These are phyloP conservation scores for Achaetomiella virescens DNA, from an alignment of 495 filamentous ascomycete species.

Conservation along the genomic window DNA sequence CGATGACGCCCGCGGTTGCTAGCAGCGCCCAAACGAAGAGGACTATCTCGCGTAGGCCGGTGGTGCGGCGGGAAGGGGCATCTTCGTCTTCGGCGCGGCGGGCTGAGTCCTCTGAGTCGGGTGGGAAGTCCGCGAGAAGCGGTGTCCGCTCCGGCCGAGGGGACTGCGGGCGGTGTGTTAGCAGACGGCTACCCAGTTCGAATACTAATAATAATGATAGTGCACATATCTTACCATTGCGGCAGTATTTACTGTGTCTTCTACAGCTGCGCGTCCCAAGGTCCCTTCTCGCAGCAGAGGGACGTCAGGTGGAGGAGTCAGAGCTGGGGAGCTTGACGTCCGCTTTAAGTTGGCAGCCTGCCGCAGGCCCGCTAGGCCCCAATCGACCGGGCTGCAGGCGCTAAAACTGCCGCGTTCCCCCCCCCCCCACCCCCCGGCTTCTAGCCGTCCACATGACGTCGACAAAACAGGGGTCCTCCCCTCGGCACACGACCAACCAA, in stretches of 20 bases:
- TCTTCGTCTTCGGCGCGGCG: constrained; percentile 28
- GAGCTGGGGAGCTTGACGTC: constrained; percentile 2
- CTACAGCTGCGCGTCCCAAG: neutral
- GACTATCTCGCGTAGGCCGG: constrained; percentile 50
- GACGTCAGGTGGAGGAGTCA: neutral
- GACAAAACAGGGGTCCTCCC: neutral
- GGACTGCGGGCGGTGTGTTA: neutral
- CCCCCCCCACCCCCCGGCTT: no score
- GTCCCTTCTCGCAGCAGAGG: neutral
- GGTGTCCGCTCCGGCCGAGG: constrained; percentile 26
- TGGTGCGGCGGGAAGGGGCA: constrained; percentile 14
- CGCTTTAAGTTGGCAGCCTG: constrained; percentile 15
- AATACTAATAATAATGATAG: no score
- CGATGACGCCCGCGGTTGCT: constrained; percentile 72
- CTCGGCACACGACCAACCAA: neutral
- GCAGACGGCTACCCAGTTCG: neutral
- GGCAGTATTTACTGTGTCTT: neutral
- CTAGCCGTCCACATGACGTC: no score
- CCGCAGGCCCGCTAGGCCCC: neutral
- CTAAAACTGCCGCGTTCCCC: neutral
- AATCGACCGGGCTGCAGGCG: neutral
- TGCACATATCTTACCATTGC: constrained; percentile 4
- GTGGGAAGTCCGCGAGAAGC: constrained; percentile 23
- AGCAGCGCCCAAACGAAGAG: constrained; percentile 82
- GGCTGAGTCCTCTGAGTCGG: constrained; percentile 20